Evolutionary conservation across 306 rosid species (phyloP).

Genomic region (Trichosanthes cucumerina): DNA sequence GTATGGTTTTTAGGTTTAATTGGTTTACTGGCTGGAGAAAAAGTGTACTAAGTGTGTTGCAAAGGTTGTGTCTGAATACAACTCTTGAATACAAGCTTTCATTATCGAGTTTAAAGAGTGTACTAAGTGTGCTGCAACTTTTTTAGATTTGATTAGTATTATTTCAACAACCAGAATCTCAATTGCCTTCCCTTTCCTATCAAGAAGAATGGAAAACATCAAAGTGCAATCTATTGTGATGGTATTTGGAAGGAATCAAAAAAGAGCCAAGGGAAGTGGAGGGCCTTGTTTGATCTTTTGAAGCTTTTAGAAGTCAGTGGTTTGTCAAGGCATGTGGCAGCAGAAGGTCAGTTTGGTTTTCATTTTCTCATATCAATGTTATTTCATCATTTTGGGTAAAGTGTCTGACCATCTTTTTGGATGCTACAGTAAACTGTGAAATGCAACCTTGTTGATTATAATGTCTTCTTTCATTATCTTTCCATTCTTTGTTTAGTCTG

Average conservation of each 20-base stretch:
- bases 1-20: slow-evolving; percentile 37
- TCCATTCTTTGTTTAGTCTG: too few species aligned
- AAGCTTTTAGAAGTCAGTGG: slow-evolving; percentile 66
- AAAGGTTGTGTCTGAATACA: slow-evolving; percentile 24
- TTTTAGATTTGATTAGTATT: slow-evolving; percentile 29
- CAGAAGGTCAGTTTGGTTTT: slow-evolving; percentile 44
- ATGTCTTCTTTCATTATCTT: too few species aligned
- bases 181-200: slow-evolving; percentile 12
- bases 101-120: slow-evolving; percentile 16
- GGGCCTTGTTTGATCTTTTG: slow-evolving; percentile 61
- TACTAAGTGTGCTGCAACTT: not conserved
- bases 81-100: slow-evolving; percentile 16
- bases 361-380: not conserved
- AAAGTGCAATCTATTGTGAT: slow-evolving; percentile 36
- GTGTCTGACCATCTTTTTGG: slow-evolving; percentile 6
- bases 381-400: slow-evolving; percentile 7
- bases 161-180: slow-evolving; percentile 27
- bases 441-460: too few species aligned
- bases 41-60: slow-evolving; percentile 29
- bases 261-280: slow-evolving; percentile 55
- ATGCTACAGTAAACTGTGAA: slow-evolving; percentile 56
- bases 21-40: slow-evolving; percentile 49
- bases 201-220: slow-evolving; percentile 47
- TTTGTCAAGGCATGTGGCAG: slow-evolving; percentile 78
- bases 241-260: slow-evolving; percentile 66